A percentile compares a stretch with the other conserved stretches of the same genome.
Conservation (phyloP, 148 eudicot species). For the Cornus suecica region DNA sequence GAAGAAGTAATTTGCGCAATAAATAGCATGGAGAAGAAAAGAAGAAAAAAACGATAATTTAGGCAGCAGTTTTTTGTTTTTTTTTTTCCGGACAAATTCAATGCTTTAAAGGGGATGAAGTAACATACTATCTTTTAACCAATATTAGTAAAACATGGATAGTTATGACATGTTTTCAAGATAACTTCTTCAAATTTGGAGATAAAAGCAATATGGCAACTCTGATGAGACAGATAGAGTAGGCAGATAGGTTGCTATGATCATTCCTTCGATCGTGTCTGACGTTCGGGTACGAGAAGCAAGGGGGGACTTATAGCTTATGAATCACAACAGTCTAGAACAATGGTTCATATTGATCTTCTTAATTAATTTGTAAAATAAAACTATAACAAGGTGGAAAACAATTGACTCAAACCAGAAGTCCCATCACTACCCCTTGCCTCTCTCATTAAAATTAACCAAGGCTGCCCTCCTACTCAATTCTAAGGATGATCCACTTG, state of each 20-base stretch:
- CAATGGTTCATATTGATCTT: background rate
- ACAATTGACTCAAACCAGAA: background rate
- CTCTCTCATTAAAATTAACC: background rate
- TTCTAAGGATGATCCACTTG: background rate
- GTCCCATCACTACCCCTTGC: background rate
- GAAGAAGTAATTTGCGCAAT: background rate
- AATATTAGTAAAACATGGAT: too few species aligned
- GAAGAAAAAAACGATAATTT: background rate
- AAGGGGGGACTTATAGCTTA: too few species aligned
- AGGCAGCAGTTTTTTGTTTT: background rate
- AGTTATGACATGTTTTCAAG: background rate
- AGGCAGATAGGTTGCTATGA: too few species aligned
- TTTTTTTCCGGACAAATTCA: constrained; percentile 3
- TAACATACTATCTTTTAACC: background rate
- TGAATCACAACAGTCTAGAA: too few species aligned
- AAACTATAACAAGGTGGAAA: background rate
- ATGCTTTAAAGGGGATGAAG: background rate
- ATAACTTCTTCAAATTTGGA: background rate
- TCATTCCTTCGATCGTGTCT: too few species aligned
- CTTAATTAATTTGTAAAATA: background rate
- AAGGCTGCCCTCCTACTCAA: background rate
- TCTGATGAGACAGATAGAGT: too few species aligned
- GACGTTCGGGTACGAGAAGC: too few species aligned
- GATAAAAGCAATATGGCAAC: background rate
- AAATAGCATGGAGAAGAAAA: background rate